Evolutionary conservation across 352 stramenopile genomes (phyloP), one percentile per base, ranked within the genome.

Genomic region (Phytopythium boreale): DNA sequence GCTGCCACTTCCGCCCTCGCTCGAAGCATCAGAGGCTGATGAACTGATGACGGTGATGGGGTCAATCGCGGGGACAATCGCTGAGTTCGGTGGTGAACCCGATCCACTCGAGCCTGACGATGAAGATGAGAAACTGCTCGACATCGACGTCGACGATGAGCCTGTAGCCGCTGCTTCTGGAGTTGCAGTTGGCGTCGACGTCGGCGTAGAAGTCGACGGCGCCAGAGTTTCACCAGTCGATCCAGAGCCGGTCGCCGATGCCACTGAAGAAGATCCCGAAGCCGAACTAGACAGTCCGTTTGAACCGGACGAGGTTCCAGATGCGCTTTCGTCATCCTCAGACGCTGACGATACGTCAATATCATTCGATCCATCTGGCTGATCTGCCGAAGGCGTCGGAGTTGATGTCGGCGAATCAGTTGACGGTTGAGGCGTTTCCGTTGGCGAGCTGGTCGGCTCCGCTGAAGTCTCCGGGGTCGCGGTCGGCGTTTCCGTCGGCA

Each of bases 331-430:
- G 34, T 49, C 37, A 20, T 50, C 37, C 3, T 36, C 34, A n/a
- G 31, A 49, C 10, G 20, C 37, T 15, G 55, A 60, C 36, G 34
- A 27, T 22, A 22, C 36, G 7, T 46, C 24, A 17, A 49, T 24
- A 11, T 6, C 15, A 41, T 29, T 36, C 9, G 55, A 34, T 22
- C 2, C 31, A 34, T n/a, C 29, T 24, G 55, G 34, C 9, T 24
- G 5, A 36, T 15, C 31, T n/a, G 24, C 53, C 37, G 27, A 36
- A 4, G 62, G 57, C 43, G 44, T 39, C 10, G 58, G n/a, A 3
- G 44, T 24, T 1, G 53, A 27, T 29, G 65, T 64, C 20, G 64
- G 59, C 4, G 55, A 44, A 15, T 66, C 26, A 3, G 64, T 71
- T 39, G 47, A 36, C 7, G 57, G 24, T 6, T 52, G 26, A n/a